Conservation (phyloP, 257 asterid genomes). For the Ilex asprella region DNA sequence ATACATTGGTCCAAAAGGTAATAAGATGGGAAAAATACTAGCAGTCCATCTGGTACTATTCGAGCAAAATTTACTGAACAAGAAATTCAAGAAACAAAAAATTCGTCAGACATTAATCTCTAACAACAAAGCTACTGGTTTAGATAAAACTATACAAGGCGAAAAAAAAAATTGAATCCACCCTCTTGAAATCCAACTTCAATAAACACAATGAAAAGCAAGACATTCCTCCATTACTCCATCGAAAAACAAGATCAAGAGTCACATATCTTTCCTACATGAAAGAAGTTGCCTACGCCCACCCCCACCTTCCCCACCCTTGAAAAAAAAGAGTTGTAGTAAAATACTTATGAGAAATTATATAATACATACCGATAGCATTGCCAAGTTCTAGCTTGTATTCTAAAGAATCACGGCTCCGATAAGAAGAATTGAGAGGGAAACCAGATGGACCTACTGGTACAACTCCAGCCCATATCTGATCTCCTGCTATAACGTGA, state of each 20-base stretch:
- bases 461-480: slow-evolving; percentile 91
- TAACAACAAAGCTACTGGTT: neutral
- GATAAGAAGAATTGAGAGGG: slow-evolving; percentile 84
- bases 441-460: slow-evolving; percentile 94
- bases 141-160: neutral
- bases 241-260: too few species aligned
- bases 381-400: slow-evolving; percentile 96
- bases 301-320: too few species aligned
- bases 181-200: too few species aligned
- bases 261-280: too few species aligned
- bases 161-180: neutral
- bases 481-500: slow-evolving; percentile 86
- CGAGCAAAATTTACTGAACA: slow-evolving; percentile 87
- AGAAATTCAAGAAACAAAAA: slow-evolving; percentile 11
- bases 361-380: slow-evolving; percentile 71
- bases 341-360: too few species aligned
- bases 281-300: too few species aligned
- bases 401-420: slow-evolving; percentile 76
- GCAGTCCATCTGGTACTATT: slow-evolving; percentile 96
- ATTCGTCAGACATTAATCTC: neutral
- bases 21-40: slow-evolving; percentile 92
- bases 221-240: too few species aligned
- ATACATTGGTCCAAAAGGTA: slow-evolving; percentile 83
- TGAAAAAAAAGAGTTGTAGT: too few species aligned
- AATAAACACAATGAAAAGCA: too few species aligned